phyloP scores from a whole-genome alignment of 208 protist genomes.

The Novymonas esmeraldas region DNA sequence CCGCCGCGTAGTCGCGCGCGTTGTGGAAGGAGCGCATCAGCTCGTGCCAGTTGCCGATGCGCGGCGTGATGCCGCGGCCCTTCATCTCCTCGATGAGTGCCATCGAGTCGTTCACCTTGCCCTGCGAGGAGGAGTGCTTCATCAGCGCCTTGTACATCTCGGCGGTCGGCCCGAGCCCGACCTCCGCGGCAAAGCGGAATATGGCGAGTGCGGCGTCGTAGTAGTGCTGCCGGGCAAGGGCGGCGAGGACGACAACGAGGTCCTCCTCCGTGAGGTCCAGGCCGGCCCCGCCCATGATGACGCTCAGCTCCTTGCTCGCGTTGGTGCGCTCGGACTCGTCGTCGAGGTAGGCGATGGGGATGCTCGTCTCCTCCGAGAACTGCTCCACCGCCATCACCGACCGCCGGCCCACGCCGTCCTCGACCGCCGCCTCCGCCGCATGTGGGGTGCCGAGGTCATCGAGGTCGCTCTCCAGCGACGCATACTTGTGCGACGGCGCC shows the following conservation, averaged over 20 bases:
- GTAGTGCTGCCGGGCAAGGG: conserved; percentile 65
- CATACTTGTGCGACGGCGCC: conserved; percentile 32
- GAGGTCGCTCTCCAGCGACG: conserved; percentile 46
- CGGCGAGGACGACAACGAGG: conserved; percentile 66
- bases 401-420: too few species aligned
- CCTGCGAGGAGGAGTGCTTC: conserved; percentile 56
- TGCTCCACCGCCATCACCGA: conserved; percentile 41
- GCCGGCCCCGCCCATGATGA: conserved; percentile 58
- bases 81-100: conserved; percentile 92
- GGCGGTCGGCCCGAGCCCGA: conserved; percentile 74
- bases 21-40: conserved; percentile 86
- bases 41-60: conserved; percentile 93
- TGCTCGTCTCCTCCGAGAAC: conserved; percentile 50
- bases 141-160: conserved; percentile 89
- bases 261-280: conserved; percentile 87
- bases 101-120: conserved; percentile 79
- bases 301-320: conserved; percentile 75
- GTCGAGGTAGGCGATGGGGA: conserved; percentile 89
- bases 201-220: conserved; percentile 65
- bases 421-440: not conserved
- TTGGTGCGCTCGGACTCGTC: conserved; percentile 76
- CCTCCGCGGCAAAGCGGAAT: conserved; percentile 69
- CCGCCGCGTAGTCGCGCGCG: conserved; percentile 82
- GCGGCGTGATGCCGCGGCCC: conserved; percentile 73
- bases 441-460: not conserved